Evolutionary conservation across 1,284 basidiomycete species (phyloP).

Genomic region (Rhodotorula sp.): DNA sequence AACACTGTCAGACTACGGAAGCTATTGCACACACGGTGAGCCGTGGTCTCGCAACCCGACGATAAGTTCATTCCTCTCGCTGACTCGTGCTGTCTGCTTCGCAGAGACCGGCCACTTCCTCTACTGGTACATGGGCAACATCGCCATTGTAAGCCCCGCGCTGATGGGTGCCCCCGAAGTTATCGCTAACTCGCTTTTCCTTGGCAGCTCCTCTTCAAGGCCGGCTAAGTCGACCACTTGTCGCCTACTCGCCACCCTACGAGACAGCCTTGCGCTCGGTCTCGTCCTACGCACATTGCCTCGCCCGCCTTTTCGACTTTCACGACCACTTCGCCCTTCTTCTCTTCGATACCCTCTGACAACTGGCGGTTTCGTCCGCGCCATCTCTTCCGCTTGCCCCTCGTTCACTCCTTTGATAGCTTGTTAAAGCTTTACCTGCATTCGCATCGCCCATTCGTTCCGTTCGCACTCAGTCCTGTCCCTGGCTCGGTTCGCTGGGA

Average conservation of each 20-base stretch:
- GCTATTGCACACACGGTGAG: conserved; percentile 33
- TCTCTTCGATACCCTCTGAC: not conserved
- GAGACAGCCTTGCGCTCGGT: too few relatives aligned
- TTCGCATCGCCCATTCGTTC: too few relatives aligned
- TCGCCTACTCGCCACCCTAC: too few relatives aligned
- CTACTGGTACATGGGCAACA: conserved; percentile 62
- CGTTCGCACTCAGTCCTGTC: too few relatives aligned
- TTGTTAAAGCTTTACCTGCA: not conserved
- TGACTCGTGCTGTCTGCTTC: not conserved
- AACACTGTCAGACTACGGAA: conserved; percentile 24
- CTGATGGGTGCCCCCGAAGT: fast-evolving
- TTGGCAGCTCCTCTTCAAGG: conserved; percentile 41
- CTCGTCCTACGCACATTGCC: too few relatives aligned
- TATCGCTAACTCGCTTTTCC: not conserved
- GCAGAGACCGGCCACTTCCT: conserved; percentile 95
- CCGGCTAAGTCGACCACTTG: conserved; percentile 16
- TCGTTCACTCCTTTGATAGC: not conserved
- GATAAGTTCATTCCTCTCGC: not conserved
- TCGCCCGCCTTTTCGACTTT: not conserved
- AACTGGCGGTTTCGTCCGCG: too few relatives aligned
- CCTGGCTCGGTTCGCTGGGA: too few relatives aligned
- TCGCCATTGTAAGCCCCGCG: conserved; percentile 30
- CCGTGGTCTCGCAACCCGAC: not conserved
- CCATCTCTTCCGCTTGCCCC: not conserved
- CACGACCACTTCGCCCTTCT: not conserved